Base-by-base conservation (phyloP, 2,329 filamentous ascomycete genomes). In the Colletotrichum plurivorum region DNA sequence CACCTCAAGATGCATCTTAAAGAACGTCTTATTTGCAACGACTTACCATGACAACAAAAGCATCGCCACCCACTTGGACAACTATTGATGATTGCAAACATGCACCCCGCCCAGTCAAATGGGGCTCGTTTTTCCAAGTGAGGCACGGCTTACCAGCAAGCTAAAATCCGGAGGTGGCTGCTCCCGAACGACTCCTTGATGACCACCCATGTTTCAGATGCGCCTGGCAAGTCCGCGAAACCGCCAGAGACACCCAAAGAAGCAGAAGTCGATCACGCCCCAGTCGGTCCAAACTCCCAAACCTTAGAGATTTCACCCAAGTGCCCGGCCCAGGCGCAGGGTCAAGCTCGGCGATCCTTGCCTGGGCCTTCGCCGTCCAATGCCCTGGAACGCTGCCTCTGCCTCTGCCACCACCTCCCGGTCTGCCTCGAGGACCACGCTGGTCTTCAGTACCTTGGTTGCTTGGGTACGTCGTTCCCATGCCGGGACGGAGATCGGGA, bases 161-260 rank as follows among this genome's bases (percentile, higher is more conserved):
- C 67, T 70, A 68, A 68, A 62, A 73, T 68, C 71, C 77, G 77
- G 77, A 79, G 76, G 62, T 76, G 76, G 71, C 75, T 71, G 72
- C 57, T 77, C 73, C 77, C 77, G 76, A 74, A 73, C 59, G 67
- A 67, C 71, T 71, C 71, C 62, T 36, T 70, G 63, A 49, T 53
- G 57, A 62, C 61, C 51, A 46, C 61, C 69, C 66, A 57, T 66
- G 69, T 71, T 71, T 71, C 69, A 71, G 61, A 71, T 70, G 66
- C 55, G 60, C 64, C 60, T 65, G 56, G 65, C 56, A 55, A 66
- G 60, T 62, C 59, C 65, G 45, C 69, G 69, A 71, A 65, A 70
- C 66, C 51, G 61, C 52, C 52, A 54, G 63, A 60, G 63, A 70
- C 67, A 54, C 53, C 57, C 60, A 66, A 63, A 61, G 66, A 48